These are phyloP conservation scores for Ophiocytium majus DNA, from an alignment of 352 stramenopile genomes.

Conservation along the genomic window DNA sequence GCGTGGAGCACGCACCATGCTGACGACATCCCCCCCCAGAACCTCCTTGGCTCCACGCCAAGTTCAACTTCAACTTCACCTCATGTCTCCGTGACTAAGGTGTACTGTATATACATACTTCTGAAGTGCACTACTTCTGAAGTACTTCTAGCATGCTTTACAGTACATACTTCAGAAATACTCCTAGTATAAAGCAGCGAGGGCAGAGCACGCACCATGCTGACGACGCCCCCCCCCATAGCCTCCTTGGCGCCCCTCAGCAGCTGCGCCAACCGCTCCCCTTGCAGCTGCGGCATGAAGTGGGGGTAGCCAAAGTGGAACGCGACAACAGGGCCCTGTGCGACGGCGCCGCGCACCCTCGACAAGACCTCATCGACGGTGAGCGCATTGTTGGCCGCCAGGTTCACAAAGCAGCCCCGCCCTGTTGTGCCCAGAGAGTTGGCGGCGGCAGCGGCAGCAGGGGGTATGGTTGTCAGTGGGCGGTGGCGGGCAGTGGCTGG, in stretches of 20 bases:
- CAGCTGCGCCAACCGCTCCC: background rate
- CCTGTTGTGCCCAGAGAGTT: background rate
- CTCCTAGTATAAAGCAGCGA: no score
- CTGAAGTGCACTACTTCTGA: no score
- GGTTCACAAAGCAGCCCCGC: conserved; percentile 57
- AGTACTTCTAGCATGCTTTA: no score
- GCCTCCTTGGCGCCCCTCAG: background rate
- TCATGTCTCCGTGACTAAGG: no score
- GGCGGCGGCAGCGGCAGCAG: background rate
- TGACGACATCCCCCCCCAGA: background rate
- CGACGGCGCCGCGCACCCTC: conserved; percentile 24
- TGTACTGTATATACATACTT: no score
- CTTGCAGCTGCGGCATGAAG: conserved; percentile 33
- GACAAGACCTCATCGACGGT: conserved; percentile 23
- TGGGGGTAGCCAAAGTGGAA: conserved; percentile 59
- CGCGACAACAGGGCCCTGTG: conserved; percentile 22
- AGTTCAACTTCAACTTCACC: no score
- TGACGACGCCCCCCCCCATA: background rate
- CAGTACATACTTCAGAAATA: no score
- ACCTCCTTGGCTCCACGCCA: background rate
- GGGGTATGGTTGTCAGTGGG: background rate
- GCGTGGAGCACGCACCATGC: background rate
- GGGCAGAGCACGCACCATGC: background rate
- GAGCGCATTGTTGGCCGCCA: conserved; percentile 54
- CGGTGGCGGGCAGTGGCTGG: no score